Conservation (phyloP, 352 stramenopile genomes). For the Pythium plurisporium region DNA sequence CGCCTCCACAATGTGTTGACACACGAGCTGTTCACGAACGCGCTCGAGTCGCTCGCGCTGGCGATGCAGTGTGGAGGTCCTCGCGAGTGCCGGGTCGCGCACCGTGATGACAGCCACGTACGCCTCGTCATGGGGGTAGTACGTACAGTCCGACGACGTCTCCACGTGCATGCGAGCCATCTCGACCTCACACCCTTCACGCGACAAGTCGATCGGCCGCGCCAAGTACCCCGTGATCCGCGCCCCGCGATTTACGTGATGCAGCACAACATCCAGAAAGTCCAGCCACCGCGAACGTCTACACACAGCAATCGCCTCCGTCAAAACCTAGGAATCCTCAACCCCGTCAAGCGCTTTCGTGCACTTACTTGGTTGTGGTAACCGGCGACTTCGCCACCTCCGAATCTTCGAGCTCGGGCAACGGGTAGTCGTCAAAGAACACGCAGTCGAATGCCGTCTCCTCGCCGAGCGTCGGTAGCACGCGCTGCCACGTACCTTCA, state of each 20-base stretch:
- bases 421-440: constrained; percentile 81
- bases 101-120: constrained; percentile 64
- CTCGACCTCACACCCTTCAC: constrained; percentile 35
- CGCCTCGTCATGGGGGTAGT: constrained; percentile 61
- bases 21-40: constrained; percentile 6
- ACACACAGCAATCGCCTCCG: too few relatives aligned
- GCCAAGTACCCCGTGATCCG: constrained; percentile 68
- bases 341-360: neutral
- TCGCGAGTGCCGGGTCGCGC: constrained; percentile 21
- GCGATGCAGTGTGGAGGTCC: neutral
- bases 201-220: constrained; percentile 39
- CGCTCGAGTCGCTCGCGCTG: constrained; percentile 5
- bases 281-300: constrained; percentile 65
- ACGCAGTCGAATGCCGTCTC: constrained; percentile 75
- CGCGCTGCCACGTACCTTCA: constrained; percentile 63
- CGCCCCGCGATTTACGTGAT: constrained; percentile 40
- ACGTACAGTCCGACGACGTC: constrained; percentile 44
- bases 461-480: constrained; percentile 42
- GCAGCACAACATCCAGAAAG: constrained; percentile 54
- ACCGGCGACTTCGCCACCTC: neutral
- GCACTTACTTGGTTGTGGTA: neutral
- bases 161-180: constrained; percentile 32
- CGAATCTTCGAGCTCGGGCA: constrained; percentile 46
- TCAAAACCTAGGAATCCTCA: neutral
- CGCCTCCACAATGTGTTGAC: constrained; percentile 2